Evolutionary conservation across 257 asterid genomes (phyloP), one percentile per base, ranked within the genome.

Genomic region (Plectranthus barbatus): DNA sequence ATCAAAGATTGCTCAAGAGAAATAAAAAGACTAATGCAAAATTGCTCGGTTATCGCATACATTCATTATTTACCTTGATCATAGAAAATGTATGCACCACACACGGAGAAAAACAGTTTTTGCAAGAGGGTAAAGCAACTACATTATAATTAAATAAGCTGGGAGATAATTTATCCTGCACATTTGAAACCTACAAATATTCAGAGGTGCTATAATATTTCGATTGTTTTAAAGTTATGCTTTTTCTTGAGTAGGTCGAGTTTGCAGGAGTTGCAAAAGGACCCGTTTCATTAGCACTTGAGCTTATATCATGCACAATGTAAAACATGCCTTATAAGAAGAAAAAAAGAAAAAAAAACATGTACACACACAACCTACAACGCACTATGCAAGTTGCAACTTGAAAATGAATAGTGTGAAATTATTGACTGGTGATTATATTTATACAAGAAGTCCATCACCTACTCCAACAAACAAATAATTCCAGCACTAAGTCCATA

Each of bases 381-480:
- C 13, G 46, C 62, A 53, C 17, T 12, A 42, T 29, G 24, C 26
- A 46, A 46, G 10, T 23, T 31, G 26, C 18, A 46, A 34, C 11
- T 17, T 19, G 5, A 37, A 46, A 36, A 29, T 20, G 33, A 6
- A 17, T 49, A 54, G 8, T 40, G 12, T 19, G 36, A 10, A 47
- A 31, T 44, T 17, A 10, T 11, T 17, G 2, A 26, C 34, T 12
- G n/a, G 12, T 56, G 26, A 15, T 17, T 15, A 56, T 17, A 56
- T 33, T 34, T 36, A 33, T 33, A 17, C n/a, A 17, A 36, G n/a
- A 39, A 36, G 33, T 17, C 40, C 45, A 45, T 40, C 59, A 62
- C 72, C 67, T n/a, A 65, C 63, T 69, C 62, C 66, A 62, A 50
- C 73, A 64, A 65, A 34, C 40, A 64, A 45, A 47, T 37, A 10